phyloP scores from a whole-genome alignment of 2,329 filamentous ascomycete species.

The Hypoxylon sp. region DNA sequence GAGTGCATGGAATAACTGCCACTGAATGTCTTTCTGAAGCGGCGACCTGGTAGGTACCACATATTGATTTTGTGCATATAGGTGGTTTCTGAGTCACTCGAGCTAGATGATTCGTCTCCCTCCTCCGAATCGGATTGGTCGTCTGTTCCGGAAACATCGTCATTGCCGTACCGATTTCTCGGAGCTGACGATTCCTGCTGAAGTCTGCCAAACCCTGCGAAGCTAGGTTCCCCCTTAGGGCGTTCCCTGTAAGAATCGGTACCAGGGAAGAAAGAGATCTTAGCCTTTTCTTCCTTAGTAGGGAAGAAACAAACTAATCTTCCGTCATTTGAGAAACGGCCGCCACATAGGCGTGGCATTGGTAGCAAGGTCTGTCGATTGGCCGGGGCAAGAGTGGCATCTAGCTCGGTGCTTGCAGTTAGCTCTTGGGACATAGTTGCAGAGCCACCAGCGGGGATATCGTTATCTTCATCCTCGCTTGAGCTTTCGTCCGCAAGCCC shows the following conservation, averaged over 20 bases:
- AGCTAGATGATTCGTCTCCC: conserved; percentile 65
- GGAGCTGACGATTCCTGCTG: conserved; percentile 65
- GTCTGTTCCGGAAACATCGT: conserved; percentile 67
- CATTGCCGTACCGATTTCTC: conserved; percentile 62
- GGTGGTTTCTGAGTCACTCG: conserved; percentile 74
- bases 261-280: conserved; percentile 62
- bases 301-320: conserved; percentile 78
- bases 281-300: conserved; percentile 74
- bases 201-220: conserved; percentile 71
- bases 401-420: conserved; percentile 67
- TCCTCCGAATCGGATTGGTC: conserved; percentile 67
- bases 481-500: conserved; percentile 82
- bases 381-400: conserved; percentile 66
- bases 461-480: conserved; percentile 82
- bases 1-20: conserved; percentile 71
- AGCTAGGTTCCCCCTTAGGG: conserved; percentile 68
- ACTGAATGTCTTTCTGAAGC: conserved; percentile 69
- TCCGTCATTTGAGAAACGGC: conserved; percentile 73
- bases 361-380: conserved; percentile 70
- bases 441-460: conserved; percentile 67
- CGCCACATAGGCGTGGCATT: conserved; percentile 71
- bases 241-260: conserved; percentile 64
- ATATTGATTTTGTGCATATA: conserved; percentile 72
- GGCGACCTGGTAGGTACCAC: conserved; percentile 69
- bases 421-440: conserved; percentile 75